A percentile compares a stretch with the other conserved stretches of the same genome.
Conservation (phyloP, 139 green algal genomes). For the Astrephomene gubernaculifera region DNA sequence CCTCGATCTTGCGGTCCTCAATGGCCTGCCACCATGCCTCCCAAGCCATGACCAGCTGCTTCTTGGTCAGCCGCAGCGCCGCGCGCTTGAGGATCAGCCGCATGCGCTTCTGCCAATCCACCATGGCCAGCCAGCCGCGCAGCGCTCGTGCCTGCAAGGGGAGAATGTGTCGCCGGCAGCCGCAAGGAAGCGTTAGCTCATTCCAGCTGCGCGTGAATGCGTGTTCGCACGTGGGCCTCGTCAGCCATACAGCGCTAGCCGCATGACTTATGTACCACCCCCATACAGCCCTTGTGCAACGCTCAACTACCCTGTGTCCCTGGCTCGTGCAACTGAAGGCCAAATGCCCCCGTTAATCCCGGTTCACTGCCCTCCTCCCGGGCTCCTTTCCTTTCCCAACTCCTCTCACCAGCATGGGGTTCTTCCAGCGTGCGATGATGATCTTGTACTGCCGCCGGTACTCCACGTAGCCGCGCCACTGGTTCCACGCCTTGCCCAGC, state of each 20-base stretch:
- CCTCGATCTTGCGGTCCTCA: conserved; percentile 52
- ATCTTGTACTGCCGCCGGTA: conserved; percentile 43
- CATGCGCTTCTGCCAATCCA: conserved; percentile 59
- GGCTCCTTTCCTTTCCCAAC: neutral
- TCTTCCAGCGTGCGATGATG: conserved; percentile 67
- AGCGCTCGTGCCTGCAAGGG: conserved; percentile 53
- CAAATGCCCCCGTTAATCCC: too few relatives aligned
- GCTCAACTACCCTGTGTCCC: too few relatives aligned
- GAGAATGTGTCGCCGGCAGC: too few relatives aligned
- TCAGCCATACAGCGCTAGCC: too few relatives aligned
- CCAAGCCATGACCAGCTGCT: conserved; percentile 46
- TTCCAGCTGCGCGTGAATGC: too few relatives aligned
- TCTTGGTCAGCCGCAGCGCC: conserved; percentile 39
- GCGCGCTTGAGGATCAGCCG: conserved; percentile 51
- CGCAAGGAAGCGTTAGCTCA: too few relatives aligned
- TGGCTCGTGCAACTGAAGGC: too few relatives aligned
- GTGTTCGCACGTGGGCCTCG: too few relatives aligned
- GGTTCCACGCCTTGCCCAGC: conserved; percentile 54
- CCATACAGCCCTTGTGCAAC: too few relatives aligned
- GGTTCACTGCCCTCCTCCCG: too few relatives aligned
- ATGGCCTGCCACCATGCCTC: conserved; percentile 56
- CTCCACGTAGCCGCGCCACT: conserved; percentile 53
- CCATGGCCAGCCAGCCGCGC: conserved; percentile 53
- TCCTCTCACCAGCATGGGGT: conserved; percentile 62
- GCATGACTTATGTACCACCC: too few relatives aligned